Conservation (phyloP, 805 yeast species). For the Cyberlindnera nakhonratchasimensis region DNA sequence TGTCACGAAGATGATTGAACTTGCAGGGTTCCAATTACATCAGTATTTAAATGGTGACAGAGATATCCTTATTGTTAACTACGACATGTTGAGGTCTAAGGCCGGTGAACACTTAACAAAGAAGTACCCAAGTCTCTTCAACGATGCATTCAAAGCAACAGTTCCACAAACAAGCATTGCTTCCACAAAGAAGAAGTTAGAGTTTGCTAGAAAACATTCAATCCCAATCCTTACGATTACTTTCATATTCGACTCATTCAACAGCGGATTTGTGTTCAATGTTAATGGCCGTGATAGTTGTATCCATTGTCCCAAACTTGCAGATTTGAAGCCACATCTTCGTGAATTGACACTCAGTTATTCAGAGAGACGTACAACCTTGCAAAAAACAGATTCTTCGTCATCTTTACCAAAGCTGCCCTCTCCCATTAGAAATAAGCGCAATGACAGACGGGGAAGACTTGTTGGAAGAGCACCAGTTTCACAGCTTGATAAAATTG, state of each 20-base stretch:
- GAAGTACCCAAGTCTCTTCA: conserved; percentile 33
- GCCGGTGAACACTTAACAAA: conserved; percentile 35
- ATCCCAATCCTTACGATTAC: conserved; percentile 58
- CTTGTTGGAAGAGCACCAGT: conserved; percentile 41
- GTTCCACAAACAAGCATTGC: conserved; percentile 30
- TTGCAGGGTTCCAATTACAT: conserved; percentile 48
- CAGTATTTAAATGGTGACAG: conserved; percentile 47
- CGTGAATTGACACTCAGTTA: conserved; percentile 15
- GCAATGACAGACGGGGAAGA: conserved; percentile 39
- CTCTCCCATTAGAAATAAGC: conserved; percentile 48
- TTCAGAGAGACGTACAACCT: not conserved
- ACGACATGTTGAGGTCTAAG: conserved; percentile 41
- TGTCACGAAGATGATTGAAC: conserved; percentile 53
- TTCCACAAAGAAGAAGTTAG: conserved; percentile 50
- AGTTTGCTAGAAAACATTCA: conserved; percentile 54
- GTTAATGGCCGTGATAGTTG: conserved; percentile 52
- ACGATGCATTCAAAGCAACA: conserved; percentile 22
- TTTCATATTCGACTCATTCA: conserved; percentile 50
- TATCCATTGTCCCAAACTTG: conserved; percentile 44
- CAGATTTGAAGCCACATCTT: conserved; percentile 28
- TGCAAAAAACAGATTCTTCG: conserved; percentile 13
- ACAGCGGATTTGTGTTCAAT: conserved; percentile 36
- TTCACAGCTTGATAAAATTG: conserved; percentile 29
- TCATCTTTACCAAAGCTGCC: conserved; percentile 39
- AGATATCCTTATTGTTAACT: conserved; percentile 55